These are phyloP conservation scores for Diversispora epigaea DNA, from an alignment of 192 early-diverging fungal genomes.

Conservation along the genomic window DNA sequence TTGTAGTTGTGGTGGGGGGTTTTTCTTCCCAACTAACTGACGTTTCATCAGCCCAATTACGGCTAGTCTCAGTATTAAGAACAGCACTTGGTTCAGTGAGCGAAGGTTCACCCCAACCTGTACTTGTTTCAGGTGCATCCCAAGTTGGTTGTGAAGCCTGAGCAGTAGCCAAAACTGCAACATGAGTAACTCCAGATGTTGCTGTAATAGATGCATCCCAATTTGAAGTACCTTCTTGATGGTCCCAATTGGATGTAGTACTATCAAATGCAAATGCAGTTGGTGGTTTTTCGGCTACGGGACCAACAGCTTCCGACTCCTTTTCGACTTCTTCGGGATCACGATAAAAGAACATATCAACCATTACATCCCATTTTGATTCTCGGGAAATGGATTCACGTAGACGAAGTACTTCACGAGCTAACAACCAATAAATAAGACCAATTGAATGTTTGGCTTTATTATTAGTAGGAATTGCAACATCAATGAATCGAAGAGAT, in stretches of 20 bases:
- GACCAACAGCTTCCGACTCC: constrained; percentile 76
- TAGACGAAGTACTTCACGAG: constrained; percentile 98
- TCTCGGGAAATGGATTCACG: constrained; percentile 87
- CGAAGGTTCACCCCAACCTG: not conserved
- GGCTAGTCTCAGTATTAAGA: not conserved
- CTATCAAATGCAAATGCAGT: constrained; percentile 42
- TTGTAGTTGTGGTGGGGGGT: too few relatives aligned
- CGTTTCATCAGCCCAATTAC: constrained; percentile 20
- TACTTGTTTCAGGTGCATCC: not conserved
- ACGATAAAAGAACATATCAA: constrained; percentile 99
- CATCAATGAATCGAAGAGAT: constrained; percentile 90
- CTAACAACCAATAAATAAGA: constrained; percentile 95
- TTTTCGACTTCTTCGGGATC: constrained; percentile 96
- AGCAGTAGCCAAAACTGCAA: constrained; percentile 43
- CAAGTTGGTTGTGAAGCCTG: constrained; percentile 1
- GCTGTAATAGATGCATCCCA: constrained; percentile 38
- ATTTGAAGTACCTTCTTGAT: constrained; percentile 42
- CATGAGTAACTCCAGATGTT: constrained; percentile 43
- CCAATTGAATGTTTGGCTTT: constrained; percentile 98
- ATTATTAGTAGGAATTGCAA: constrained; percentile 99
- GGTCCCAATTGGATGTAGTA: constrained; percentile 65
- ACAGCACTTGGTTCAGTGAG: not conserved
- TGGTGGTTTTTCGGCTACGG: constrained; percentile 38
- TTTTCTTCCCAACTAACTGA: not conserved
- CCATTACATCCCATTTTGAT: constrained; percentile 94